Conservation (phyloP, 306 rosid species). For the Oemleria cerasiformis region DNA sequence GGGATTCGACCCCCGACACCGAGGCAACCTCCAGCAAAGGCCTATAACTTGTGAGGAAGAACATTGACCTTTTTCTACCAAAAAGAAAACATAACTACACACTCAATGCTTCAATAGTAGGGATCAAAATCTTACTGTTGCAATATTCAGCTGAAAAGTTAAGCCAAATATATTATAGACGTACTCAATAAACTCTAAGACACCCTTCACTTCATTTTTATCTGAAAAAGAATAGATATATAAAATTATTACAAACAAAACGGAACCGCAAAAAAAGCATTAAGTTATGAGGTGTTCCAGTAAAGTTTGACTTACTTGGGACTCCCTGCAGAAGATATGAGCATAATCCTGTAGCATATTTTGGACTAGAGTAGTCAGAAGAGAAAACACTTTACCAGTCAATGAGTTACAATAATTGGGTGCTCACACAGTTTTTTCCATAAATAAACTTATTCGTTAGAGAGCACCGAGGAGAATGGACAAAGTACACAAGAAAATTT, state of each 20-base stretch:
- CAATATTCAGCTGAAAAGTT: constrained; percentile 84
- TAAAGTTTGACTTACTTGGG: constrained; percentile 60
- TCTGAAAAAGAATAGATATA: constrained; percentile 37
- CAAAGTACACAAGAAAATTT: background rate
- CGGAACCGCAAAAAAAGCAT: background rate
- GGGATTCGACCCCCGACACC: too few species aligned
- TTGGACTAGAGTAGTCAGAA: constrained; percentile 35
- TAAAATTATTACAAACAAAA: background rate
- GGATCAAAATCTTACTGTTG: constrained; percentile 57
- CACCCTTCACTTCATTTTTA: constrained; percentile 80
- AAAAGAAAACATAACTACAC: background rate
- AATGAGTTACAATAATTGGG: background rate
- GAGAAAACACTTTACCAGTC: background rate
- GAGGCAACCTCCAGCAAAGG: background rate
- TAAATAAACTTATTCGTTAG: too few species aligned
- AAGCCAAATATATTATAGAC: constrained; percentile 70
- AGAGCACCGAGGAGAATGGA: too few species aligned
- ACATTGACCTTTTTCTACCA: background rate
- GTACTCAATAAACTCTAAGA: constrained; percentile 65
- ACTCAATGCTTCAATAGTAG: background rate
- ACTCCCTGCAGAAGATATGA: constrained; percentile 91
- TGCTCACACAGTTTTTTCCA: background rate
- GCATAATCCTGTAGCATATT: constrained; percentile 76
- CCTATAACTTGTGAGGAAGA: background rate
- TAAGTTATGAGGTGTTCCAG: background rate